Conservation (phyloP, 106 monocot genomes). For the Posidonia australis region DNA sequence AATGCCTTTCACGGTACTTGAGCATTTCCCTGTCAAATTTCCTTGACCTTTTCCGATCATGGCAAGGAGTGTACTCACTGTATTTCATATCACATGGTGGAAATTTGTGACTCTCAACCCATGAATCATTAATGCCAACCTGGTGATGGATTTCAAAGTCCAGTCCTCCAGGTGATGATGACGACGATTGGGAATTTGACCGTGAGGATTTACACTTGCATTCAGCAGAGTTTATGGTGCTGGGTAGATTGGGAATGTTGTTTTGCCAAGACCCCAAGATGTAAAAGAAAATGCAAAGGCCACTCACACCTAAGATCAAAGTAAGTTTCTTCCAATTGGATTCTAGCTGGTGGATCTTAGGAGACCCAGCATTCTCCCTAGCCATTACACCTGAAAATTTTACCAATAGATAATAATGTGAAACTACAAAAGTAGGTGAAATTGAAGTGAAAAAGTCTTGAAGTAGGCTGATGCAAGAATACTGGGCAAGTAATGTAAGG, state of each 20-base stretch:
- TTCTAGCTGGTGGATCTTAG: slow-evolving; percentile 14
- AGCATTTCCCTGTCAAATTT: slow-evolving; percentile 25
- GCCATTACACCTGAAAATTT: too few relatives aligned
- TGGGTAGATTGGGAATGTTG: background rate
- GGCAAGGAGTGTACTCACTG: slow-evolving; percentile 57
- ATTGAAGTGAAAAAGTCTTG: too few relatives aligned
- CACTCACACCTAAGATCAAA: slow-evolving; percentile 11
- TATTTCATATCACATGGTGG: slow-evolving; percentile 30
- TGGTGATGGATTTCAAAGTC: slow-evolving; percentile 55
- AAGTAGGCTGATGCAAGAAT: too few relatives aligned
- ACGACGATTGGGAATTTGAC: background rate
- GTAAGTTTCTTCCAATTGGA: slow-evolving; percentile 9
- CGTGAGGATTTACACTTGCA: background rate
- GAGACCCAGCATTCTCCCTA: too few relatives aligned
- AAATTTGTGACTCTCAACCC: slow-evolving; percentile 6
- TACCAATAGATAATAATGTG: too few relatives aligned
- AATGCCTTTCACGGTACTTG: slow-evolving; percentile 43
- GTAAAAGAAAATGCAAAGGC: slow-evolving; percentile 21
- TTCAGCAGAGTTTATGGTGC: slow-evolving; percentile 1
- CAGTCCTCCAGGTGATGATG: slow-evolving; percentile 10
- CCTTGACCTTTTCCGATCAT: slow-evolving; percentile 32
- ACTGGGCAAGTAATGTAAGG: too few relatives aligned
- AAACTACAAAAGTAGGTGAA: too few relatives aligned
- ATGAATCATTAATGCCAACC: background rate
- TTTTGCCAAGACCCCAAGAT: slow-evolving; percentile 26